Base-by-base conservation (phyloP, 352 stramenopile species). In the Phytophthora sojae region DNA sequence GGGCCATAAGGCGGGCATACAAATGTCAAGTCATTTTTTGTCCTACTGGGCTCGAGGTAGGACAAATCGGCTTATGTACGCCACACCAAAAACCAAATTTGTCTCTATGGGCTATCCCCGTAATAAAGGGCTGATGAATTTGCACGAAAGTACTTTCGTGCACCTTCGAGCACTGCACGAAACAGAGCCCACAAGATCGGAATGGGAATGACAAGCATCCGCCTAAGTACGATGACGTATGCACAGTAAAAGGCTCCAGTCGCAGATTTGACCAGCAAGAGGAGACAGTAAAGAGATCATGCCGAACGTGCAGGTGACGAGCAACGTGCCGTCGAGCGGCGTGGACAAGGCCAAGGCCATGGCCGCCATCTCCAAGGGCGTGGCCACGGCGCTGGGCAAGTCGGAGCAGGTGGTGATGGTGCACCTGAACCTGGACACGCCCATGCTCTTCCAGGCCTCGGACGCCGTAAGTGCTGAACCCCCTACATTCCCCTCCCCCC, bases 401-500 rank as follows among this genome's bases (percentile, higher is more conserved):
- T 76, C 80, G 9, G 80, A 90, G 72, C 50, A 81, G 47, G 67
- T 79, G 37, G 79, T 90, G 55, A 90, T 90, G 82, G 82, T 85
- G 56, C 77, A 87, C 21, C 50, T 90, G 47, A 71, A 72, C 44
- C 61, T 90, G 61, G 79, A 87, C 63, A 81, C 76, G 58, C 65
- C 71, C 21, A 88, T 90, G 79, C 39, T 86, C 30, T 90, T 89
- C 67, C 71, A 82, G 17, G 79, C 61, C 15, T 80, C 82, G 3
- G 76, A 83, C 63, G 79, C 71, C 21, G 82, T 90, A 37, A 54
- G 81, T 71, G 4, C 35, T 14, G 32, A 39, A 7, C 8, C 32
- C 32, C 32, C 32, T 39, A 39, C 32, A 39, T 39, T 14, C 32
- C 32, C 12, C 32, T 12, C 8, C 8, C 32, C 3, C 7, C 8